A percentile compares a stretch with the other conserved stretches of the same genome.
Evolutionary conservation across 2,329 filamentous ascomycete genomes (phyloP).

Genomic region (Xylaria sp.): DNA sequence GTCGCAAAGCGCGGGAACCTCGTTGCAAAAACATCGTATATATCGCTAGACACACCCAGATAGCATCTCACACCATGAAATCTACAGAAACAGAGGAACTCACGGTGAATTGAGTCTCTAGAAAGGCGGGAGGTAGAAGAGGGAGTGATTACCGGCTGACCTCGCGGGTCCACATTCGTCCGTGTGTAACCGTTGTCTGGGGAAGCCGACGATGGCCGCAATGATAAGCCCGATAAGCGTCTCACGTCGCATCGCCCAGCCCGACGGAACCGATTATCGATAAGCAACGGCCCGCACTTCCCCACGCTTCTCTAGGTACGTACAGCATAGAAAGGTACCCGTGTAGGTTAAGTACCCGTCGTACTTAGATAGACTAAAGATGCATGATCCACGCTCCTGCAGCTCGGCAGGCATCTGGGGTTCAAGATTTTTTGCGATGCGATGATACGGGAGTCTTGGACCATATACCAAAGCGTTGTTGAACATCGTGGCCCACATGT

Average conservation of each 20-base stretch:
- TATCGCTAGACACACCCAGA: constrained; percentile 8
- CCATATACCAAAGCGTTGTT: constrained; percentile 21
- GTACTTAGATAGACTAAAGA: neutral
- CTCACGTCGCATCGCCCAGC: neutral
- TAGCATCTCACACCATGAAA: neutral
- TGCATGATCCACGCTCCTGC: constrained; percentile 40
- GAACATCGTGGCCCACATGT: constrained; percentile 1
- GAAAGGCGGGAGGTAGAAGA: constrained; percentile 23
- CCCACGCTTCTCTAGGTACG: constrained; percentile 10
- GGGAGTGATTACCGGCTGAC: constrained; percentile 27
- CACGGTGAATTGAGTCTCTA: constrained; percentile 25
- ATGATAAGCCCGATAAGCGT: neutral
- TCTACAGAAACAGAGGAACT: constrained; percentile 17
- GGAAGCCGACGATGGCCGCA: constrained; percentile 45
- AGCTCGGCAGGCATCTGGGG: constrained; percentile 30
- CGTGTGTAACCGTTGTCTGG: constrained; percentile 46
- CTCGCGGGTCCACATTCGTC: constrained; percentile 44
- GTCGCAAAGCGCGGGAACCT: constrained; percentile 61
- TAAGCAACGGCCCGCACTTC: constrained; percentile 1
- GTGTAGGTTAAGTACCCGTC: neutral
- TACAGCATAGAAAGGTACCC: neutral
- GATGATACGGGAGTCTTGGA: constrained; percentile 2
- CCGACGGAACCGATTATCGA: constrained; percentile 29
- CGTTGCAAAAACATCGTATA: constrained; percentile 66
- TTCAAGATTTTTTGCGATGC: constrained; percentile 13